These are phyloP conservation scores for Trametes villosa DNA, from an alignment of 768 basidiomycete genomes.

Conservation along the genomic window DNA sequence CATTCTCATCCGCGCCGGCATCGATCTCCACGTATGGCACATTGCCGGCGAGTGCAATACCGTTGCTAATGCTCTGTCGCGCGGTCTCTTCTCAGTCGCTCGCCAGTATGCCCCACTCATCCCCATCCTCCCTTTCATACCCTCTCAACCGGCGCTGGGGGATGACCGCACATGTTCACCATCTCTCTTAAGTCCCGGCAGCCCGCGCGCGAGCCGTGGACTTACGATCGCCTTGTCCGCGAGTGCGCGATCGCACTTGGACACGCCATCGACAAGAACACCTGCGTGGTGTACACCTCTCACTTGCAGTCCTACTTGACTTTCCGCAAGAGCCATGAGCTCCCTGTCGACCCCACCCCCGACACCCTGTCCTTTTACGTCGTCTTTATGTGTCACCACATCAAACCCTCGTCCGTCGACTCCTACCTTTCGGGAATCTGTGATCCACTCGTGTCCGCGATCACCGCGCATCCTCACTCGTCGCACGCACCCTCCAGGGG, in stretches of 20 bases:
- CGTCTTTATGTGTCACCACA: constrained; percentile 42
- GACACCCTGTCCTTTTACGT: constrained; percentile 43
- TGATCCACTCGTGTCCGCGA: too few relatives aligned
- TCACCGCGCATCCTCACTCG: too few relatives aligned
- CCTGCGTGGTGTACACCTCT: constrained; percentile 34
- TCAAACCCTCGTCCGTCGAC: constrained; percentile 36
- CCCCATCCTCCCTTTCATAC: constrained; percentile 8
- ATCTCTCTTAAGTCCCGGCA: constrained; percentile 33
- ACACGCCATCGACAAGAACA: constrained; percentile 32
- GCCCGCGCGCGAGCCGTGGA: constrained; percentile 40
- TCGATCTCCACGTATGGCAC: constrained; percentile 29
- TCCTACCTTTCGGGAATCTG: too few relatives aligned
- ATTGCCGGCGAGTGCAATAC: constrained; percentile 29
- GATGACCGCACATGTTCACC: background rate
- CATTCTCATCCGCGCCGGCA: constrained; percentile 6
- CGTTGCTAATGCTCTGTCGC: constrained; percentile 31
- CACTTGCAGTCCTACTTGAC: constrained; percentile 43
- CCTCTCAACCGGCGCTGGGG: constrained; percentile 33
- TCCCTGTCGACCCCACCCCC: constrained; percentile 41
- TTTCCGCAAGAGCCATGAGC: constrained; percentile 38
- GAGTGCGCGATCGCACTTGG: constrained; percentile 41
- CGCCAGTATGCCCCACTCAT: background rate
- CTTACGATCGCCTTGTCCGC: constrained; percentile 35
- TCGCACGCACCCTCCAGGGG: too few relatives aligned
- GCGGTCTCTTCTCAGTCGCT: background rate